Evolutionary conservation across 1,284 basidiomycete species (phyloP).

Genomic region (Rhodotorula glutinis): DNA sequence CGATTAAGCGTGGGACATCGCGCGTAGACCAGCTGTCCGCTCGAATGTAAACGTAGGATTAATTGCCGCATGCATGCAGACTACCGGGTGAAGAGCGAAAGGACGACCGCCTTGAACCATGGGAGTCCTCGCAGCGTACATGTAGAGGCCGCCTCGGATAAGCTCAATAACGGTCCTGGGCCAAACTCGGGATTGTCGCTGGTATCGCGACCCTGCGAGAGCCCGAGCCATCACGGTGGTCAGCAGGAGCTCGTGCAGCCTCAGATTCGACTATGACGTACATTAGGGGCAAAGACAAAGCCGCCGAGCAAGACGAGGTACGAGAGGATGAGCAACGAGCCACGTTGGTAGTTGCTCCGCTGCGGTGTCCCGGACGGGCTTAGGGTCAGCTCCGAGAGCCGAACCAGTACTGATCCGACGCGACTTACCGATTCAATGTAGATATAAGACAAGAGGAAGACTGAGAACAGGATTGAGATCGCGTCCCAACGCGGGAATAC

Average conservation of each 20-base stretch:
- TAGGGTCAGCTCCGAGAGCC: neutral
- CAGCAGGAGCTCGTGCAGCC: no score
- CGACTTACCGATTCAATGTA: constrained; percentile 85
- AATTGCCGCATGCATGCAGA: neutral
- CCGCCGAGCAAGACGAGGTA: constrained; percentile 75
- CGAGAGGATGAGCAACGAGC: constrained; percentile 87
- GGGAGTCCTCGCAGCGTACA: neutral
- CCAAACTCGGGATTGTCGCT: constrained; percentile 22
- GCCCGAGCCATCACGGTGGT: neutral
- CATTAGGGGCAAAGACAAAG: constrained; percentile 51
- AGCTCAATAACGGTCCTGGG: neutral
- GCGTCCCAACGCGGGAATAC: constrained; percentile 99
- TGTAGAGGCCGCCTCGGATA: neutral
- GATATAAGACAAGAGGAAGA: constrained; percentile 95
- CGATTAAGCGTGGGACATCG: no score
- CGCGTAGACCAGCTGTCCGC: no score
- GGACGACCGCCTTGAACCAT: constrained; percentile 6
- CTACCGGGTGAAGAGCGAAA: constrained; percentile 19
- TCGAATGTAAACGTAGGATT: no score
- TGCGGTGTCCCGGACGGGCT: neutral
- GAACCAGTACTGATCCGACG: neutral
- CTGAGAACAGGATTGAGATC: constrained; percentile 73
- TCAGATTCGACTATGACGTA: no score
- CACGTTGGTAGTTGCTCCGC: constrained; percentile 59
- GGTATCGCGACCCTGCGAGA: constrained; percentile 27